These are phyloP conservation scores for Ophiostoma ulmi DNA, from an alignment of 2,329 filamentous ascomycete species.

Conservation along the genomic window DNA sequence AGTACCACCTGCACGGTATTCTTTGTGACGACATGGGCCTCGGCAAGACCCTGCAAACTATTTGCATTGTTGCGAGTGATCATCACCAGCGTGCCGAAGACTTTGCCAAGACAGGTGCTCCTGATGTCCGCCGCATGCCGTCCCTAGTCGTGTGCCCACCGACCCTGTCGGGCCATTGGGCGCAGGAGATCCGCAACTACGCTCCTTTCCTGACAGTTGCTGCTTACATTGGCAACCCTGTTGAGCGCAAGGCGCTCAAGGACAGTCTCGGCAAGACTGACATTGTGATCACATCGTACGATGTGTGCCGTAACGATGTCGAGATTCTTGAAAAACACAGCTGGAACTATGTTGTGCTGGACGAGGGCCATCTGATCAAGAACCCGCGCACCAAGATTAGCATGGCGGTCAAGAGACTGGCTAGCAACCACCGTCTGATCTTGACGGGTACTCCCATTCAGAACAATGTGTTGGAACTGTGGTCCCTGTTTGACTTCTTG, in stretches of 20 bases:
- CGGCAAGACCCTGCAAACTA: conserved; percentile 92
- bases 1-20: conserved; percentile 95
- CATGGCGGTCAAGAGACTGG: conserved; percentile 80
- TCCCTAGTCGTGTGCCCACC: conserved; percentile 95
- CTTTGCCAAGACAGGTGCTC: conserved; percentile 72
- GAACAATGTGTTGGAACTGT: conserved; percentile 94
- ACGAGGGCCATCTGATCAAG: conserved; percentile 98
- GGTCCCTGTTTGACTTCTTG: conserved; percentile 97
- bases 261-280: conserved; percentile 70
- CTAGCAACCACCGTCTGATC: conserved; percentile 91
- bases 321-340: conserved; percentile 75
- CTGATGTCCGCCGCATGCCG: conserved; percentile 73
- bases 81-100: conserved; percentile 91
- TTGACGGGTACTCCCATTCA: conserved; percentile 96
- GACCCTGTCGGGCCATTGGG: conserved; percentile 95
- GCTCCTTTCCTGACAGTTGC: conserved; percentile 88
- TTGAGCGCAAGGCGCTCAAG: conserved; percentile 68
- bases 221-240: conserved; percentile 84
- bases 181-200: conserved; percentile 93
- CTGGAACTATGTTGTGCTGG: conserved; percentile 94
- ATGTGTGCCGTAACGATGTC: conserved; percentile 94
- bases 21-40: conserved; percentile 99
- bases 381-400: conserved; percentile 97
- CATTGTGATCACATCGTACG: conserved; percentile 94
- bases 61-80: conserved; percentile 97